Base-by-base conservation (phyloP, 768 basidiomycete species). In the Hebeloma cylindrosporum region DNA sequence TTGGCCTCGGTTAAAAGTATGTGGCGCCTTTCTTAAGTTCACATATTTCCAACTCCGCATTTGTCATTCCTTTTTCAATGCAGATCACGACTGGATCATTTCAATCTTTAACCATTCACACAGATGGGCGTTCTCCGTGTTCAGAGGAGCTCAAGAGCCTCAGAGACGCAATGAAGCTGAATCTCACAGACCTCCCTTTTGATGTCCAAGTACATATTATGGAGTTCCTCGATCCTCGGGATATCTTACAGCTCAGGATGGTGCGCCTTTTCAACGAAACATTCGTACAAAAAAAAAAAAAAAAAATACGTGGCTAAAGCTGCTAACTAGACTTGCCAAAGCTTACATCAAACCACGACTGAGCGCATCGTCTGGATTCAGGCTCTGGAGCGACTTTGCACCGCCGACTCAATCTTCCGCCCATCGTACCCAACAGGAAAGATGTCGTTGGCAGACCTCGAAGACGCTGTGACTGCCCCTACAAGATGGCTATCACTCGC, bases 321-420 rank as follows among this genome's bases (percentile, higher is more conserved):
- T n/a, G n/a, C n/a, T 14, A 20, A 33, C 27, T 29, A 66, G 65
- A 57, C 51, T n/a, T 63, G 57, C 30, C 60, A 52, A 38, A 22
- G 32, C 2, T 26, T 66, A n/a, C 34, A 47, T 23, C 23, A 33
- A 3, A 53, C 53, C 8, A 59, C 62, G 8, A 16, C 11, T 3
- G 52, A 57, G 14, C 52, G 56, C 4, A 60, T 50, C 17, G 60
- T 65, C 3, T 66, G 65, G 65, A 46, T 66, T 5, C 48, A 52
- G 20, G 60, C 60, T 17, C 43, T 64, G 2, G 54, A 54, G 3
- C 53, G 48, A 27, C 41, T 60, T 3, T 63, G 62, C 38, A 29
- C 32, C 8, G 42, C 40, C 14, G 48, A 59, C 29, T 45, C 50
- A 13, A 44, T 60, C 8, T 59, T 53, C 30, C 27, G 37, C 5